Evolutionary conservation across 345 rosid genomes (phyloP).

Genomic region (Toxicodendron radicans): DNA sequence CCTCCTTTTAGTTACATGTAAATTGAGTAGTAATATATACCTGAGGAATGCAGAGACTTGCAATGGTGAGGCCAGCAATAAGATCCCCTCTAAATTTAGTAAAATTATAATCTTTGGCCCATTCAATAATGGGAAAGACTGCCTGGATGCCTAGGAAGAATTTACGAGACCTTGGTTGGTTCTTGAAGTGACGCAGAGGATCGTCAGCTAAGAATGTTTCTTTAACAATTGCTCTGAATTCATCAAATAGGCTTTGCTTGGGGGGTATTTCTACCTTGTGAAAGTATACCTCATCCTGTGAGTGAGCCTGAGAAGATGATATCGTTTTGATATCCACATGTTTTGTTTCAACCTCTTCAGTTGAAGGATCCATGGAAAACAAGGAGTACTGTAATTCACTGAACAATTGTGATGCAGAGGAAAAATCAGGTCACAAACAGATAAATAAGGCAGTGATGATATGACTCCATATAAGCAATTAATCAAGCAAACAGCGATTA

Average conservation of each 20-base stretch:
- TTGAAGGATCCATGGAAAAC: constrained; percentile 38
- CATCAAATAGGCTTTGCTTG: constrained; percentile 65
- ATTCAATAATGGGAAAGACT: constrained; percentile 77
- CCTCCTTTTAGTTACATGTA: background rate
- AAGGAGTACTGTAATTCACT: constrained; percentile 22
- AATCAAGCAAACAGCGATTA: constrained; percentile 2
- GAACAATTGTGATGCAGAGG: background rate
- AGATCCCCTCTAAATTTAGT: constrained; percentile 72
- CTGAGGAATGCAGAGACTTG: constrained; percentile 99
- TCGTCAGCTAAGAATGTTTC: constrained; percentile 89
- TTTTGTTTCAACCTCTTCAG: constrained; percentile 35
- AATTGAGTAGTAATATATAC: constrained; percentile 26
- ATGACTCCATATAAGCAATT: background rate
- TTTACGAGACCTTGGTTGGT: constrained; percentile 60
- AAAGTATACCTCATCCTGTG: constrained; percentile 35
- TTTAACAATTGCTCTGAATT: constrained; percentile 52
- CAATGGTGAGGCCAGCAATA: constrained; percentile 90
- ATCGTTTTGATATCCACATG: constrained; percentile 37
- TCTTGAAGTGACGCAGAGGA: constrained; percentile 82
- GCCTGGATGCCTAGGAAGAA: constrained; percentile 69
- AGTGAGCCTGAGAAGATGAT: constrained; percentile 32
- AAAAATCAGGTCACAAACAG: background rate
- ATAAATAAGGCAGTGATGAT: constrained; percentile 13
- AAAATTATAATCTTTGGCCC: constrained; percentile 67
- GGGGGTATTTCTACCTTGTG: constrained; percentile 90